A percentile compares a stretch with the other conserved stretches of the same genome.
Conservation (phyloP, 202 grass and related monocot genomes). For the Dendrocalamus latiflorus region DNA sequence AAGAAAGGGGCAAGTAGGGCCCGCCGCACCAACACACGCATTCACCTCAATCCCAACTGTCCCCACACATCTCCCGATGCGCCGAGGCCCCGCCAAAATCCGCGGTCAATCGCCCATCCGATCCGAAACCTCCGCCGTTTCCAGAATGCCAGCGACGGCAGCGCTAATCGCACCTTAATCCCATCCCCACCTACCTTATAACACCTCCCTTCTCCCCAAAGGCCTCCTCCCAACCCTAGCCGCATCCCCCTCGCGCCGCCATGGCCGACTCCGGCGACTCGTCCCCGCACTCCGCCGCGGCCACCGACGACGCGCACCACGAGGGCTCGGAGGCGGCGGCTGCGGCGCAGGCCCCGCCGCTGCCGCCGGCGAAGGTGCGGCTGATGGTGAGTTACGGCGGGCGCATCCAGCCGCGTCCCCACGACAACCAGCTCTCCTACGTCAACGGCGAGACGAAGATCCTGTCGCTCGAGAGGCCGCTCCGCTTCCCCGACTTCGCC, state of each 20-base stretch:
- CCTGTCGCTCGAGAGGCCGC: slow-evolving; percentile 70
- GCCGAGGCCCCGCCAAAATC: neutral
- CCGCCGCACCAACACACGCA: slow-evolving; percentile 14
- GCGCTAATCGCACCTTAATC: neutral
- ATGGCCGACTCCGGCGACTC: slow-evolving; percentile 80
- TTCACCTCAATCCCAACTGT: slow-evolving; percentile 21
- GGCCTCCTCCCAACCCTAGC: slow-evolving; percentile 16
- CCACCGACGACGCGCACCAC: slow-evolving; percentile 38
- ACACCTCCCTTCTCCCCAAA: neutral
- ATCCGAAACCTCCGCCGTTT: neutral
- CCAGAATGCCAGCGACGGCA: slow-evolving; percentile 7
- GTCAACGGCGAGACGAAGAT: slow-evolving; percentile 97
- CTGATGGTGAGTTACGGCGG: slow-evolving; percentile 98
- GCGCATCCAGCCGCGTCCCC: slow-evolving; percentile 76
- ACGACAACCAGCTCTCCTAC: slow-evolving; percentile 88
- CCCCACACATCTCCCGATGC: slow-evolving; percentile 9
- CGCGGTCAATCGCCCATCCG: slow-evolving; percentile 23
- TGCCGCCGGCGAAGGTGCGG: slow-evolving; percentile 48
- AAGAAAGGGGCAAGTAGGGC: neutral
- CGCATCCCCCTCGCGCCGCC: slow-evolving; percentile 13
- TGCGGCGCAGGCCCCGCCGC: neutral
- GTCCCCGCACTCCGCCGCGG: slow-evolving; percentile 56
- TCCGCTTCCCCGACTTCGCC: slow-evolving; percentile 56
- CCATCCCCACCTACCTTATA: slow-evolving; percentile 24
- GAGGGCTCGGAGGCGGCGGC: neutral